A percentile compares a stretch with the other conserved stretches of the same genome.
Conservation (phyloP, 2,329 filamentous ascomycete genomes). For the Zarea fungicola region DNA sequence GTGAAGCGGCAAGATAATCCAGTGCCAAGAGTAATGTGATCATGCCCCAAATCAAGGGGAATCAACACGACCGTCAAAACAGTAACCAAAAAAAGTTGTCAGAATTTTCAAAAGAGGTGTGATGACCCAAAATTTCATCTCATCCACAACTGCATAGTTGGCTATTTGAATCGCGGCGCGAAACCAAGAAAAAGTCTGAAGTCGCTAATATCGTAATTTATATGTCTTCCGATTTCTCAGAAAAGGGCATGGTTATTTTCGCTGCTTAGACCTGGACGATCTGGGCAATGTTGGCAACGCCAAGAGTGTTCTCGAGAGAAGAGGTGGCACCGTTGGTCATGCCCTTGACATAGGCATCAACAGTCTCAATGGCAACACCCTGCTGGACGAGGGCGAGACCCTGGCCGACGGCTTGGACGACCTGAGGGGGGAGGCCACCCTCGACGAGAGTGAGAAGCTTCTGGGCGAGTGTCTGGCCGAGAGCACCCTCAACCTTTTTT, state of each 20-base stretch:
- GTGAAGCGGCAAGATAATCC: slow-evolving; percentile 5
- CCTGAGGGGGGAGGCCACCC: slow-evolving; percentile 13
- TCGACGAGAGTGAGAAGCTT: slow-evolving; percentile 20
- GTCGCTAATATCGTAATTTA: background rate
- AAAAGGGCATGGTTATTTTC: no score
- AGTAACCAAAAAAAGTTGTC: background rate
- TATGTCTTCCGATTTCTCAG: background rate
- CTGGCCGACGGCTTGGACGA: slow-evolving; percentile 20
- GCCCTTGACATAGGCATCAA: slow-evolving; percentile 19
- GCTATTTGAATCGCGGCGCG: no score
- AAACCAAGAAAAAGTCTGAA: no score
- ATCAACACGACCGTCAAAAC: background rate
- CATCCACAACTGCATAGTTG: no score
- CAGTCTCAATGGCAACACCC: slow-evolving; percentile 17
- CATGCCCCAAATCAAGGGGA: background rate
- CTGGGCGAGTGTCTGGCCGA: slow-evolving; percentile 17
- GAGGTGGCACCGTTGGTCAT: slow-evolving; percentile 17
- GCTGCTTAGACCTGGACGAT: slow-evolving; percentile 11
- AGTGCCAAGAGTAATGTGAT: background rate
- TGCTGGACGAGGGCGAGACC: slow-evolving; percentile 19
- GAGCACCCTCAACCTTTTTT: slow-evolving; percentile 17
- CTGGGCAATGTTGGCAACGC: slow-evolving; percentile 16
- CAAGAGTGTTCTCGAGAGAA: slow-evolving; percentile 18
- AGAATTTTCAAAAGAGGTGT: no score
- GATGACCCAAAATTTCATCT: no score